Percentiles rank a stretch among this genome's conserved stretches.
These are phyloP conservation scores for Metschnikowia hibisci DNA, from an alignment of 805 yeast species.

Conservation along the genomic window DNA sequence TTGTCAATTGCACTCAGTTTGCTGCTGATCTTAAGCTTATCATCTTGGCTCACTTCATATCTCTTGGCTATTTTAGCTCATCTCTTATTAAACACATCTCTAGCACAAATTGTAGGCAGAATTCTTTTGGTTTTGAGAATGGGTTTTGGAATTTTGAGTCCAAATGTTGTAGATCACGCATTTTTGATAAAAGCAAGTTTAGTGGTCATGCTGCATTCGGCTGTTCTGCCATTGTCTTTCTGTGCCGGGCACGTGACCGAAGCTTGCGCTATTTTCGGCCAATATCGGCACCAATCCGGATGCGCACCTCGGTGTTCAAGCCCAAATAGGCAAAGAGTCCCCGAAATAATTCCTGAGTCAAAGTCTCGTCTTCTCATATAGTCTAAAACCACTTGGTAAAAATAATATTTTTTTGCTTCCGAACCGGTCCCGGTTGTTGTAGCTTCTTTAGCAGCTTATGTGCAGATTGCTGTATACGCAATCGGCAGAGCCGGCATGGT, in stretches of 20 bases:
- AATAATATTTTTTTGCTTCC: neutral
- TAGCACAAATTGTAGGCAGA: neutral
- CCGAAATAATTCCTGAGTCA: neutral
- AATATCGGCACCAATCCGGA: neutral
- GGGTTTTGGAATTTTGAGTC: no score
- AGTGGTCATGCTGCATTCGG: neutral
- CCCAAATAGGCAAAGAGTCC: neutral
- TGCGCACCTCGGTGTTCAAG: neutral
- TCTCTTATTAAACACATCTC: neutral
- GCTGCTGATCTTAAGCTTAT: neutral
- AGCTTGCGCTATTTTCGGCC: constrained; percentile 4
- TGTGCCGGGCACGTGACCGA: constrained; percentile 1
- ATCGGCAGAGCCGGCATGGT: constrained; percentile 15
- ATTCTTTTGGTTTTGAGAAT: neutral
- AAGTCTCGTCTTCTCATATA: neutral
- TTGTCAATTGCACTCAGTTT: neutral
- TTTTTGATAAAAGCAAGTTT: no score
- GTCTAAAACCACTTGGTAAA: neutral
- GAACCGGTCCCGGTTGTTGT: neutral
- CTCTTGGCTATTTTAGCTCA: constrained; percentile 1
- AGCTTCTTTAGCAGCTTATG: neutral
- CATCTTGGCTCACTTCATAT: neutral
- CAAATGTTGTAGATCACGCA: no score
- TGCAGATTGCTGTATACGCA: neutral
- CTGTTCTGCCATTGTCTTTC: neutral